Percentiles rank a stretch among this genome's conserved stretches.
Conservation (phyloP, 805 yeast genomes). For the Wickerhamiella australiensis region DNA sequence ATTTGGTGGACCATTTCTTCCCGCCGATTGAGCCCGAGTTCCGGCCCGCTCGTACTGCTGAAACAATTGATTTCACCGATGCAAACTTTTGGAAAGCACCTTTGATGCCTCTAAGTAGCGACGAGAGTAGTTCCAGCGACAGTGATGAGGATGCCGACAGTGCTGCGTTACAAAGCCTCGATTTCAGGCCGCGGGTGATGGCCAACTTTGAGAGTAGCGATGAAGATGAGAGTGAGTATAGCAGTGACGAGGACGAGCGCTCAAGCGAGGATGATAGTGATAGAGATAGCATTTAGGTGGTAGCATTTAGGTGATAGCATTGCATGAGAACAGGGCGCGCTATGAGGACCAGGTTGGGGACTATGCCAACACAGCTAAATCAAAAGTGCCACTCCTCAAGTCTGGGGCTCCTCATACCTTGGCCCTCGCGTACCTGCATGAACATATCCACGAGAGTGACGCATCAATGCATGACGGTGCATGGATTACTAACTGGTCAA, state of each 20-base stretch:
- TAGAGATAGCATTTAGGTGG: neutral
- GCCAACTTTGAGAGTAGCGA: constrained; percentile 18
- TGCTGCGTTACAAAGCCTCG: constrained; percentile 12
- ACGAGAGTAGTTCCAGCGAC: constrained; percentile 11
- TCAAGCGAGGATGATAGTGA: constrained; percentile 13
- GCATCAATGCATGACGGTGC: neutral
- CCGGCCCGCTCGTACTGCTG: constrained; percentile 24
- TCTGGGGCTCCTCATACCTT: neutral
- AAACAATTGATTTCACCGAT: constrained; percentile 52
- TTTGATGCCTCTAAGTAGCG: constrained; percentile 36
- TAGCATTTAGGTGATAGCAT: neutral
- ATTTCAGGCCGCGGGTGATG: constrained; percentile 12
- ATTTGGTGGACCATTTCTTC: constrained; percentile 91
- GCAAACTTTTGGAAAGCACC: constrained; percentile 90
- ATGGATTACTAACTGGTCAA: too few species aligned
- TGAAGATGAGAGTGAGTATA: constrained; percentile 17
- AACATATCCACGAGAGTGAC: too few species aligned
- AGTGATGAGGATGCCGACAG: constrained; percentile 14
- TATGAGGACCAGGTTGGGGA: neutral
- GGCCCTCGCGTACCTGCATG: neutral
- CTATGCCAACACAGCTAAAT: too few species aligned
- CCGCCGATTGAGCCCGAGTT: constrained; percentile 47
- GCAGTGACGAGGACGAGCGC: constrained; percentile 14
- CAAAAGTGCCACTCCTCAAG: too few species aligned
- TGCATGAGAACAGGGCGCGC: neutral